Evolutionary conservation across 495 filamentous ascomycete genomes (phyloP), one percentile per base, ranked within the genome.

Genomic region (Podospora pseudocomata): DNA sequence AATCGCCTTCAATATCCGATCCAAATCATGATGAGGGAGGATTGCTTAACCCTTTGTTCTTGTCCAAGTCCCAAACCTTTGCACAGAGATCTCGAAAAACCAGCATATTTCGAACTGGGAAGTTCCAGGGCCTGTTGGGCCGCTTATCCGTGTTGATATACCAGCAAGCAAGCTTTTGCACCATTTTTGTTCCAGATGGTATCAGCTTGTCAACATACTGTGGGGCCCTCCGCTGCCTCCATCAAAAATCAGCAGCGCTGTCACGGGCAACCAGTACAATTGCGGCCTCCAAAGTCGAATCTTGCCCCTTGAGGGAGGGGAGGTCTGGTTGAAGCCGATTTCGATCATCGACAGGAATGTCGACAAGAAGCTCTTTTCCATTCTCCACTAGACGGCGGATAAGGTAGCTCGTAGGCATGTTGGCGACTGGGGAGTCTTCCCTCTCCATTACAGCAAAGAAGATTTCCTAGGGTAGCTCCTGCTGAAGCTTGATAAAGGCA

Each of bases 191-290:
- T 53, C 34, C 4, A 65, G 13, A 5, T 15, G 39, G 60, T 27
- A 56, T 3, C n/a, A 23, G 6, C n/a, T 20, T 28, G 53, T 55
- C 20, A 28, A 19, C 4, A 60, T 18, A 26, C 19, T 4, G 20
- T 23, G 1, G 60, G n/a, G 9, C 18, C 15, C 16, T 65, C 44
- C 18, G 26, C 26, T 15, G 60, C 63, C 4, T 32, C 56, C 63
- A n/a, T n/a, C 39, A 75, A 54, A 44, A 72, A 32, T 71, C 68
- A n/a, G 65, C 72, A 32, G 74, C 57, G 23, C 56, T 70, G 64
- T 73, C 73, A 44, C 69, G 63, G 6, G 71, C 63, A 32, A 73
- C 64, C 3, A 75, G 57, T 18, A 75, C 57, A 64, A 65, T 59
- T 39, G 63, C 68, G 13, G 39, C 54, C n/a, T 70, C 68, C 30